Evolutionary conservation across 495 filamentous ascomycete genomes (phyloP).

Genomic region (Lophiotrema nucula): DNA sequence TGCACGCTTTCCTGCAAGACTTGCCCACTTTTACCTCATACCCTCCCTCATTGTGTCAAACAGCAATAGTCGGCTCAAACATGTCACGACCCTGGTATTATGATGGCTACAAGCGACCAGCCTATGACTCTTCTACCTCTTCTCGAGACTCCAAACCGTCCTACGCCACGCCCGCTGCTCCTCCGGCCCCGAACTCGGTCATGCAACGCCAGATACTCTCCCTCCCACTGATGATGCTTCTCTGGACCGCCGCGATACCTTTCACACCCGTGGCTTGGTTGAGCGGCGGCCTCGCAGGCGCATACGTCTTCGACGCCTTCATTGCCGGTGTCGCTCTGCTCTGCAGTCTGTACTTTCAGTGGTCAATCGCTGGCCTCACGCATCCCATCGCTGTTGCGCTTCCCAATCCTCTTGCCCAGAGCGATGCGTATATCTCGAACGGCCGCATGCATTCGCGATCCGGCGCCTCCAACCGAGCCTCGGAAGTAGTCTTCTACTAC

Average conservation of each 20-base stretch:
- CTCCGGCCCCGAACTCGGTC: neutral
- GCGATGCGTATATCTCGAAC: neutral
- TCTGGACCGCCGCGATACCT: conserved; percentile 12
- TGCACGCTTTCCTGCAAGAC: too few relatives aligned
- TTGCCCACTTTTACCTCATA: too few relatives aligned
- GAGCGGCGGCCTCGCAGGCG: neutral
- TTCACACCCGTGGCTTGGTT: conserved; percentile 8
- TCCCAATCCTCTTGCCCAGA: neutral
- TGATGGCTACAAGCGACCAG: too few relatives aligned
- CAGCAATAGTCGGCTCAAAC: too few relatives aligned
- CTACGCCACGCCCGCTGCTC: too few relatives aligned
- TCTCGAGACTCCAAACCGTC: too few relatives aligned
- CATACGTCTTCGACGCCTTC: conserved; percentile 5
- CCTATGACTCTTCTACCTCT: too few relatives aligned
- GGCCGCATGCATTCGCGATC: neutral
- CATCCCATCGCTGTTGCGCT: neutral
- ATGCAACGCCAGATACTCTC: conserved; percentile 1
- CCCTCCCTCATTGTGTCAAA: too few relatives aligned
- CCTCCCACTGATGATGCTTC: neutral
- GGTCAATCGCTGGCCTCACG: neutral
- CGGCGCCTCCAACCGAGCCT: neutral
- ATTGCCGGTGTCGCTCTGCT: conserved; percentile 5
- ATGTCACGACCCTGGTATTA: too few relatives aligned
- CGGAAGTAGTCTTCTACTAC: conserved; percentile 4
- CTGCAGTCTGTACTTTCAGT: conserved; percentile 13